Evolutionary conservation across 768 basidiomycete species (phyloP).

Genomic region (Exsudoporus frostii): DNA sequence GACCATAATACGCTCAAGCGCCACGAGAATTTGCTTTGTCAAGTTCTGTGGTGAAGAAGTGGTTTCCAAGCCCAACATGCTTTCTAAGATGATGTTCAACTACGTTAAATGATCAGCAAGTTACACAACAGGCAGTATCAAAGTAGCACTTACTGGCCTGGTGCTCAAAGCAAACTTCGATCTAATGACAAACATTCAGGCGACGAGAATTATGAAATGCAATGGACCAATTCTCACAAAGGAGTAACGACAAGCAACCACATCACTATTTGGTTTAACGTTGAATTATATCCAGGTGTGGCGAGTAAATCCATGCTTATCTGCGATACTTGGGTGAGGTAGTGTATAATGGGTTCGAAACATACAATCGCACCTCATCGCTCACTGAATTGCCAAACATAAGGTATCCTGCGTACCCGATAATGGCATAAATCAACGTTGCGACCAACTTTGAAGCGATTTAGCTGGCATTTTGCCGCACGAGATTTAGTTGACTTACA

Average conservation of each 20-base stretch:
- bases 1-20: slow-evolving; percentile 56
- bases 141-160: slow-evolving; percentile 56
- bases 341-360: neutral
- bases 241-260: slow-evolving; percentile 86
- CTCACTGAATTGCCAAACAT: slow-evolving; percentile 86
- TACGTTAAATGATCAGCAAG: slow-evolving; percentile 25
- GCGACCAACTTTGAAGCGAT: slow-evolving; percentile 48
- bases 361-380: slow-evolving; percentile 61
- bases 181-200: slow-evolving; percentile 36
- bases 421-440: slow-evolving; percentile 58
- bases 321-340: slow-evolving; percentile 34
- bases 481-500: slow-evolving; percentile 41
- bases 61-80: slow-evolving; percentile 65
- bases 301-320: slow-evolving; percentile 79
- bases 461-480: neutral
- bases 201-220: neutral
- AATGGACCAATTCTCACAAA: slow-evolving; percentile 43
- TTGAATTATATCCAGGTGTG: slow-evolving; percentile 67
- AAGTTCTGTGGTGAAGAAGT: slow-evolving; percentile 1
- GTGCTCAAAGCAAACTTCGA: slow-evolving; percentile 87
- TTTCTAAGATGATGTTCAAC: slow-evolving; percentile 82
- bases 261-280: slow-evolving; percentile 69
- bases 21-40: slow-evolving; percentile 41
- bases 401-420: slow-evolving; percentile 80
- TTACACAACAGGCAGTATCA: neutral